phyloP scores from a whole-genome alignment of 2,329 filamentous ascomycete species.

The Pestalotiopsis sp. region DNA sequence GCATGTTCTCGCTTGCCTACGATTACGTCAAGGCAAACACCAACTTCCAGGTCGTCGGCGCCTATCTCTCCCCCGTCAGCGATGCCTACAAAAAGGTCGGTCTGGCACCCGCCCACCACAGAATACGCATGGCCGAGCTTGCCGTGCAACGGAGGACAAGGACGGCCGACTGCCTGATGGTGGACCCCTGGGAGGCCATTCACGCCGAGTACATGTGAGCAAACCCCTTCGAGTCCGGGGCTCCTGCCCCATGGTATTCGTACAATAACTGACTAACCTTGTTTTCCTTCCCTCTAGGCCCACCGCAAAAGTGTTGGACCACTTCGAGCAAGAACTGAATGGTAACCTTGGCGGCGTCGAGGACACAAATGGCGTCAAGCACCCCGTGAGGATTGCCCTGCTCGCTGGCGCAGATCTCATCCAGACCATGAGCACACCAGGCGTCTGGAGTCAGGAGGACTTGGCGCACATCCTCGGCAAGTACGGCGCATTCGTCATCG shows the following conservation, averaged over 20 bases:
- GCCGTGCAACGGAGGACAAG: slow-evolving; percentile 74
- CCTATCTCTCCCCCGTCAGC: slow-evolving; percentile 76
- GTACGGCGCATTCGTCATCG: slow-evolving; percentile 81
- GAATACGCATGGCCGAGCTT: slow-evolving; percentile 83
- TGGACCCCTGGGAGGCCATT: slow-evolving; percentile 87
- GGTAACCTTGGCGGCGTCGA: slow-evolving; percentile 73
- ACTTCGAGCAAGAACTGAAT: slow-evolving; percentile 91
- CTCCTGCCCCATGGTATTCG: neutral
- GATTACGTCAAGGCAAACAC: slow-evolving; percentile 77
- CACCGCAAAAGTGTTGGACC: slow-evolving; percentile 86
- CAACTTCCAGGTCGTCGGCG: slow-evolving; percentile 82
- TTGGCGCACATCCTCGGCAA: slow-evolving; percentile 84
- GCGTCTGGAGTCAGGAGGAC: slow-evolving; percentile 83
- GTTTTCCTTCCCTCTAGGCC: slow-evolving; percentile 40
- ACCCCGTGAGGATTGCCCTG: slow-evolving; percentile 73
- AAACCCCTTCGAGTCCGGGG: neutral
- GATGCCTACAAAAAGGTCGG: slow-evolving; percentile 77
- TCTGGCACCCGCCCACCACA: slow-evolving; percentile 70
- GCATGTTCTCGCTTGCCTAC: slow-evolving; percentile 86
- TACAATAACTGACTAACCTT: neutral
- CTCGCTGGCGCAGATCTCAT: slow-evolving; percentile 79
- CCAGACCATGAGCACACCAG: slow-evolving; percentile 71
- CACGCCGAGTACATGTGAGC: slow-evolving; percentile 72
- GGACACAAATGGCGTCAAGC: slow-evolving; percentile 65
- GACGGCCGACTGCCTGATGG: slow-evolving; percentile 79